Base-by-base conservation (phyloP, 2,329 filamentous ascomycete genomes). In the Diaporthe eres region DNA sequence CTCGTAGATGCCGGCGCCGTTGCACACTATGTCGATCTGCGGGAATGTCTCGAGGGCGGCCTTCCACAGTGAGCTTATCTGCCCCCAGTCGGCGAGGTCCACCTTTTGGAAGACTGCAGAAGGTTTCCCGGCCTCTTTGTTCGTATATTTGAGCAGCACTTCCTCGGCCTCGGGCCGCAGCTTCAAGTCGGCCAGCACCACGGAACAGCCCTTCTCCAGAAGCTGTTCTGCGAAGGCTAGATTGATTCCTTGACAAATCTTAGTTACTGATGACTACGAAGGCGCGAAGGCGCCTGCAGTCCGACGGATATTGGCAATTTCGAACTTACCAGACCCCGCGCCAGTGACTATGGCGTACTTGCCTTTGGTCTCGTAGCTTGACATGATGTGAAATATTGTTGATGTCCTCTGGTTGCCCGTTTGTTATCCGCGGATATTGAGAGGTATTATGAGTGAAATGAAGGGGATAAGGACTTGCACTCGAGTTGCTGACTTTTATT, bases 1-100 rank as follows among this genome's bases (percentile, higher is more conserved):
- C 71, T 83, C 82, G 19, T 80, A 82, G 44, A 79, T 61, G 0
- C 79, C 78, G 8, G 79, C 79, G 0, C 78, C 78, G 8, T 77
- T 76, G 25, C 75, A 67, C 0, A 80, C 71, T 25, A 80, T 76
- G 10, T 80, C 78, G 65, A 78, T 19, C 9, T 61, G 71, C 15
- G 65, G 61, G 39, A 79, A 80, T 2, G 49, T 72, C 12, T 72
- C 34, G 1, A 80, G 71, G 4, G 77, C 60, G 0, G 72, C 75
- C 7, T 80, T 76, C 80, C 80, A 82, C 2, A 81, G 42, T 2
- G 75, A 42, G 2, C 71, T 78, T 58, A 83, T 67, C 61, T 85
- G 79, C 4, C 81, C 77, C 84, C 84, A 86, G 31, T 83, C 84
- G 28, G 80, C 74, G 19, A 86, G 81, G 71, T 86, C 81, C 5